Percentiles rank a stretch among this genome's conserved stretches.
Evolutionary conservation across 345 rosid genomes (phyloP).

Genomic region (Ceriops zippeliana): DNA sequence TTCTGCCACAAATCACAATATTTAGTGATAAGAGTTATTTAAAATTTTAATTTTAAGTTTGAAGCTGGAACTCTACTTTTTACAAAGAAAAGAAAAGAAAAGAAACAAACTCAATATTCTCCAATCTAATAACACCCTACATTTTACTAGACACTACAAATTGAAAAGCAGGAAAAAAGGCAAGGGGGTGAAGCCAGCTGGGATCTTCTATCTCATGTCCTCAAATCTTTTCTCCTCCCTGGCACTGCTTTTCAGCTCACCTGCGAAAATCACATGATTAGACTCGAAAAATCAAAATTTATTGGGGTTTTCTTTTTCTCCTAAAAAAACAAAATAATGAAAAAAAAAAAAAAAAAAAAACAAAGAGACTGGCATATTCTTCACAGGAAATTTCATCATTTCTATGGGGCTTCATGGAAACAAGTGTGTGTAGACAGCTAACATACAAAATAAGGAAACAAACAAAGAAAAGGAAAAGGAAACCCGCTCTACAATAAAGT

Average conservation of each 20-base stretch:
- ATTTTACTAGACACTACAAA: constrained; percentile 10
- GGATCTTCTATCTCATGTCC: constrained; percentile 38
- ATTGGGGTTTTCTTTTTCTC: too few species aligned
- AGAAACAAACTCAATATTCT: not conserved
- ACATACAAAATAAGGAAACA: not conserved
- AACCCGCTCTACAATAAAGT: not conserved
- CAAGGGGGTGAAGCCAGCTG: constrained; percentile 18
- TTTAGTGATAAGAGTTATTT: too few species aligned
- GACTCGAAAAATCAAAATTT: not conserved
- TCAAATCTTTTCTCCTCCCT: constrained; percentile 48
- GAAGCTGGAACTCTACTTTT: too few species aligned
- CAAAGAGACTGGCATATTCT: not conserved
- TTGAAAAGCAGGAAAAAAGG: constrained; percentile 3
- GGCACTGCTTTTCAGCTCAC: constrained; percentile 40
- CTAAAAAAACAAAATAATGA: not conserved
- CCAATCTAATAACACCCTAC: constrained; percentile 13
- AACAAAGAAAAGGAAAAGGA: constrained; percentile 6
- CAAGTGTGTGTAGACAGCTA: not conserved
- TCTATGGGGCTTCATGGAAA: not conserved
- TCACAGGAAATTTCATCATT: not conserved
- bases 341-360: not conserved
- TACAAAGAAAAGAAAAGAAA: too few species aligned
- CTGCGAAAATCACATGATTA: constrained; percentile 40
- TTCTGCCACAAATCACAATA: too few species aligned
- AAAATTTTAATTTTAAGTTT: too few species aligned